Base-by-base conservation (phyloP, 352 stramenopile genomes). In the Globisporangium solare region DNA sequence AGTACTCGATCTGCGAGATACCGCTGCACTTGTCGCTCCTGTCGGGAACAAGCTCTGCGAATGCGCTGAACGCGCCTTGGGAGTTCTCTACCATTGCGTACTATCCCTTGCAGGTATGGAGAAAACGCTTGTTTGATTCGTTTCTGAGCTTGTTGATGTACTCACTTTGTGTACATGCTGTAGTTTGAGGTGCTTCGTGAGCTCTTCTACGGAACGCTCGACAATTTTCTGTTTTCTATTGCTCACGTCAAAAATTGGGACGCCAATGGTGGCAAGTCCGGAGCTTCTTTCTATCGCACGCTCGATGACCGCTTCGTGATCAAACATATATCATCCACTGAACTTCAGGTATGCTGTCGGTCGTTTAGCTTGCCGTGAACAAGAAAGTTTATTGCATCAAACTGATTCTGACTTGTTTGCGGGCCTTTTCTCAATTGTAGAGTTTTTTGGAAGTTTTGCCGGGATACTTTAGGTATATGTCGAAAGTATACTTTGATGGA, bases 381-480 rank as follows among this genome's bases (percentile, higher is more conserved):
- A 43, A 43, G 10, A 43, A 18, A 13, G 17, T 18, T 57, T 12
- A 47, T 42, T n/a, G 17, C 10, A n/a, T 43, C 39, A 43, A 20
- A 22, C 15, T 56, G 21, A 20, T 43, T n/a, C 22, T 50, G 14
- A 57, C n/a, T 22, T 31, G 14, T 39, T 3, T 49, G 32, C 39
- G 43, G 54, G 10, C 13, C 6, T 92, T 49, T 53, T 8, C 40
- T 45, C 27, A 13, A 27, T 27, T 24, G 35, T 42, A 95, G 86
- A 92, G 86, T 42, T 95, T 95, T 31, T 56, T 93, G 54, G 80
- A 86, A 1, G 86, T 87, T 8, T 58, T 92, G 37, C 74, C 82
- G 17, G 74, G 51, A 0, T 99, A 99, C 68, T 99, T 99, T 86
- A 97, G 97, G 64, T 98, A 99, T 65, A 90, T 99, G 73, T 89